A percentile compares a stretch with the other conserved stretches of the same genome.
phyloP scores from a whole-genome alignment of 495 filamentous ascomycete species.

The Hypomontagnella submonticulosa region DNA sequence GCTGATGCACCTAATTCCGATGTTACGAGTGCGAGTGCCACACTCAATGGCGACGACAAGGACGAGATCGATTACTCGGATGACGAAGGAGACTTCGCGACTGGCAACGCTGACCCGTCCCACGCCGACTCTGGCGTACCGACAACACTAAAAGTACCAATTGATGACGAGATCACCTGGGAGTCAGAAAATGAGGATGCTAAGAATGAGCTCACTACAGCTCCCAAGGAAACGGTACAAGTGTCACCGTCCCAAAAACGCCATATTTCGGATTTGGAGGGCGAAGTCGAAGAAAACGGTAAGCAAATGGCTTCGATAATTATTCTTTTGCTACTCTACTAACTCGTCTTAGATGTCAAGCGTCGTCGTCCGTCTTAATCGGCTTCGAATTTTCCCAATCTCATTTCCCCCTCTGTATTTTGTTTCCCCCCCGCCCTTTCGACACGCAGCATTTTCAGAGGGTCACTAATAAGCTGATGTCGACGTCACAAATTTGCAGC shows the following conservation, averaged over 20 bases:
- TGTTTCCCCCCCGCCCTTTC: slow-evolving; percentile 4
- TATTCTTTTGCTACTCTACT: slow-evolving; percentile 29
- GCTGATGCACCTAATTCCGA: slow-evolving; percentile 37
- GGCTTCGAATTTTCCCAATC: slow-evolving; percentile 8
- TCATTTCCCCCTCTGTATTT: slow-evolving; percentile 22
- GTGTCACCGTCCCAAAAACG: slow-evolving; percentile 47
- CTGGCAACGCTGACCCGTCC: slow-evolving; percentile 21
- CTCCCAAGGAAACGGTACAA: slow-evolving; percentile 46
- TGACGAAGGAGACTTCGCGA: slow-evolving; percentile 40
- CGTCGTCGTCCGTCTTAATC: slow-evolving; percentile 60
- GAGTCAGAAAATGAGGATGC: slow-evolving; percentile 58
- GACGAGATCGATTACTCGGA: slow-evolving; percentile 63
- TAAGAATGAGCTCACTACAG: slow-evolving; percentile 39
- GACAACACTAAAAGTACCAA: slow-evolving; percentile 20
- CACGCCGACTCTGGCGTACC: slow-evolving; percentile 15
- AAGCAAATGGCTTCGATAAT: slow-evolving; percentile 33
- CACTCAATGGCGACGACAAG: slow-evolving; percentile 52
- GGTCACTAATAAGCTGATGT: slow-evolving; percentile 35
- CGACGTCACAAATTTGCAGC: slow-evolving; percentile 21
- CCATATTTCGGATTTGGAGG: slow-evolving; percentile 38
- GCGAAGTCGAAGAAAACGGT: slow-evolving; percentile 53
- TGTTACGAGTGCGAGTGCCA: slow-evolving; percentile 55
- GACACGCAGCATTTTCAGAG: slow-evolving; percentile 16
- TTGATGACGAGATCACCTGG: slow-evolving; percentile 56
- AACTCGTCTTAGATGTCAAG: slow-evolving; percentile 57